A percentile compares a stretch with the other conserved stretches of the same genome.
Evolutionary conservation across 441 rosid species (phyloP).

Genomic region (Viola pubescens): DNA sequence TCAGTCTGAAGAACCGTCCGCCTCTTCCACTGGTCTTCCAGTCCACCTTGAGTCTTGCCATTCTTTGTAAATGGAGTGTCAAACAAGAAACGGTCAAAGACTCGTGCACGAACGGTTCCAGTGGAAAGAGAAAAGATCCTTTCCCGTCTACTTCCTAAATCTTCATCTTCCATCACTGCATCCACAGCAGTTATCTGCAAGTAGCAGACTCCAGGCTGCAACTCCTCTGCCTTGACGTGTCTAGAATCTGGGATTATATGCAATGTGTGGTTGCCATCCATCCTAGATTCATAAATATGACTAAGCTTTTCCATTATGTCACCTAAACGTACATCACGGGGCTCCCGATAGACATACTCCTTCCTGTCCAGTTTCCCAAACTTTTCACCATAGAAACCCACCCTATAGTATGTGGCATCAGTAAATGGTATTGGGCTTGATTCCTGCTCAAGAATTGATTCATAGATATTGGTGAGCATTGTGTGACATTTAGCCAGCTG

Average conservation of each 20-base stretch:
- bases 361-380: slow-evolving; percentile 83
- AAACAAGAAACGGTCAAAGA: slow-evolving; percentile 93
- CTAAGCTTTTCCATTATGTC: slow-evolving; percentile 99
- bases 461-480: slow-evolving; percentile 72
- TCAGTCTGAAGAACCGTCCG: slow-evolving; percentile 87
- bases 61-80: slow-evolving; percentile 98
- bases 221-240: slow-evolving; percentile 94
- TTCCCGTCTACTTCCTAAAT: slow-evolving; percentile 95
- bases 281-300: slow-evolving; percentile 87
- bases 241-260: slow-evolving; percentile 92
- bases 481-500: slow-evolving; percentile 98
- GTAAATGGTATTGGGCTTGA: slow-evolving; percentile 91
- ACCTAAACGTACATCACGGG: slow-evolving; percentile 97
- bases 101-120: slow-evolving; percentile 89
- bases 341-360: slow-evolving; percentile 91
- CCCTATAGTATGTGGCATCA: slow-evolving; percentile 97
- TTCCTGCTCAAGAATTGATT: slow-evolving; percentile 93
- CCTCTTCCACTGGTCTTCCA: slow-evolving; percentile 99
- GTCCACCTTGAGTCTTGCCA: slow-evolving; percentile 98
- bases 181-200: slow-evolving; percentile 97
- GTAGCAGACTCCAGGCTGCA: slow-evolving; percentile 93
- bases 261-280: slow-evolving; percentile 83
- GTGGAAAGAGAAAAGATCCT: slow-evolving; percentile 94
- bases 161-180: slow-evolving; percentile 99
- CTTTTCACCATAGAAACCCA: slow-evolving; percentile 89